Evolutionary conservation across 2,329 filamentous ascomycete species (phyloP).

Genomic region (Colletotrichum trifolii): DNA sequence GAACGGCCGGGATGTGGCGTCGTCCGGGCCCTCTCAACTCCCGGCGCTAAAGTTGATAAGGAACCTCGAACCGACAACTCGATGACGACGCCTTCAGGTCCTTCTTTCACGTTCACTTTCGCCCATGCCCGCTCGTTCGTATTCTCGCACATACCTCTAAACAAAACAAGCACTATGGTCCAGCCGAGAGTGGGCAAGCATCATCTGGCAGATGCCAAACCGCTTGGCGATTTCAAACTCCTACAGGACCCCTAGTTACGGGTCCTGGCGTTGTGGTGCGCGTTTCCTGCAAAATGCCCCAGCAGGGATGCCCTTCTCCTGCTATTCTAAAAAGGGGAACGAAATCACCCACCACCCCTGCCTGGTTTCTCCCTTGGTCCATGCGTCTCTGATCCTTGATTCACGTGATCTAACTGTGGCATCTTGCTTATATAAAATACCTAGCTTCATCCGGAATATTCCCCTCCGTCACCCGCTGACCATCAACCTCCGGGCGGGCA

Average conservation of each 20-base stretch:
- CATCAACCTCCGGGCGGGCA: background rate
- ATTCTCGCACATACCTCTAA: no score
- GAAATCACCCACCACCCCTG: background rate
- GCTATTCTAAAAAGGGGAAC: background rate
- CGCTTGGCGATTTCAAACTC: background rate
- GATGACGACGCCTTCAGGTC: slow-evolving; percentile 19
- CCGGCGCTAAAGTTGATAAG: slow-evolving; percentile 5
- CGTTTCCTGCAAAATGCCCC: background rate
- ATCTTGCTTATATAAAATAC: no score
- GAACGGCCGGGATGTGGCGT: slow-evolving; percentile 34
- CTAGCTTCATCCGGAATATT: background rate
- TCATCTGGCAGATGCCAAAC: slow-evolving; percentile 1
- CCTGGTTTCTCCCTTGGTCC: background rate
- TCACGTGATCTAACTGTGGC: background rate
- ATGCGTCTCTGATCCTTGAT: background rate
- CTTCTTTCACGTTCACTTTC: no score
- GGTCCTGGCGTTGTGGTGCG: background rate
- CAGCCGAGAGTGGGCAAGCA: background rate
- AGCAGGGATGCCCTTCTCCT: no score
- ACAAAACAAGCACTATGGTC: no score
- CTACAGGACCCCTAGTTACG: no score
- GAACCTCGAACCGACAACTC: background rate
- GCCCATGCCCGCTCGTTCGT: no score
- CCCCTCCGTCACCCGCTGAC: background rate
- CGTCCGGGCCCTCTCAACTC: slow-evolving; percentile 26